phyloP scores from a whole-genome alignment of 768 basidiomycete genomes.

The Auricularia cornea region DNA sequence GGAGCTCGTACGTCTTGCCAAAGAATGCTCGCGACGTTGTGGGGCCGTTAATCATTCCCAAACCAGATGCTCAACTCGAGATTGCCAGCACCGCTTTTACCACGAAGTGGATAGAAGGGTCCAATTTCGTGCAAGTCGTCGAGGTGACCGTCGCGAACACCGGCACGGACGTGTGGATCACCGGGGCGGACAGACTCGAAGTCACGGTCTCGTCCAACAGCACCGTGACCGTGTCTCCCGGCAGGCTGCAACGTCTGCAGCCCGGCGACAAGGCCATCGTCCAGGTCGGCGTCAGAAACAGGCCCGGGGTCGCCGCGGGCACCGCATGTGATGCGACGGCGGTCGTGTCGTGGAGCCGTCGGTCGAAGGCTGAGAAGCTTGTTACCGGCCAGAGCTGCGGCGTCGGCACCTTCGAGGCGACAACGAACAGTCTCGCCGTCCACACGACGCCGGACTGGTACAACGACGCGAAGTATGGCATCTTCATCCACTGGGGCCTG shows the following conservation, averaged over 20 bases:
- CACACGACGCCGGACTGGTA: constrained; percentile 46
- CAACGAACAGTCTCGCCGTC: constrained; percentile 17
- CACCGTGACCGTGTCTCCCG: constrained; percentile 35
- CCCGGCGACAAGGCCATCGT: constrained; percentile 42
- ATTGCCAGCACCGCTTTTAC: constrained; percentile 21
- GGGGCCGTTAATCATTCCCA: not conserved
- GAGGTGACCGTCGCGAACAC: constrained; percentile 44
- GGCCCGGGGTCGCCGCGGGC: constrained; percentile 21
- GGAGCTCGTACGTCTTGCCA: too few relatives aligned
- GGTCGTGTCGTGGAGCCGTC: constrained; percentile 29
- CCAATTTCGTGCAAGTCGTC: constrained; percentile 35
- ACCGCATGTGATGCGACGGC: constrained; percentile 20
- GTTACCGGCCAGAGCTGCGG: constrained; percentile 35
- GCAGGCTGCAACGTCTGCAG: constrained; percentile 36
- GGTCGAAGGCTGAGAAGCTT: constrained; percentile 23
- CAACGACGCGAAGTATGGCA: constrained; percentile 40
- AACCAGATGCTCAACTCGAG: not conserved
- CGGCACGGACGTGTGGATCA: constrained; percentile 21
- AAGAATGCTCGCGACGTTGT: too few relatives aligned
- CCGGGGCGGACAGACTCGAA: constrained; percentile 9
- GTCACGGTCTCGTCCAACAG: constrained; percentile 6
- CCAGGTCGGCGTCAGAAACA: constrained; percentile 34
- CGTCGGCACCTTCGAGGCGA: constrained; percentile 13
- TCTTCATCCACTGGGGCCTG: constrained; percentile 20
- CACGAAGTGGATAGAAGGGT: constrained; percentile 36